phyloP scores from a whole-genome alignment of 257 asterid species.

The Solanum lycopersicoides region DNA sequence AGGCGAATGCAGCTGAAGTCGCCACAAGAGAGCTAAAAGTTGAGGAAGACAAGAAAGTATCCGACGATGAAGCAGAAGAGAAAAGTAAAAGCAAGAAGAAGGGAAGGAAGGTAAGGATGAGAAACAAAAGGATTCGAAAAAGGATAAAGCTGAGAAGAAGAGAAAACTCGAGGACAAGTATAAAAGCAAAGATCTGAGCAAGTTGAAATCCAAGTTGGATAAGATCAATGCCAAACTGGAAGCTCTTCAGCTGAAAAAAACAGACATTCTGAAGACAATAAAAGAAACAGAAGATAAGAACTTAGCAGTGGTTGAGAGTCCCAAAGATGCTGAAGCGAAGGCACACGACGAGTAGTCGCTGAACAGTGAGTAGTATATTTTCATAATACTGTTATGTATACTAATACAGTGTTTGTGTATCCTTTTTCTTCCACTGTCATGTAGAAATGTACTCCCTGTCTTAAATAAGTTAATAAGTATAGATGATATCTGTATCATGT shows the following conservation, averaged over 20 bases:
- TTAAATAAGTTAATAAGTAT: not conserved
- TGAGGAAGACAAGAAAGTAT: constrained; percentile 13
- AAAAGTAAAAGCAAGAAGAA: not conserved
- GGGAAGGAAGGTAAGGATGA: constrained; percentile 14
- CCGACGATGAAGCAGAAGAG: constrained; percentile 10
- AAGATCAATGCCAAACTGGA: constrained; percentile 38
- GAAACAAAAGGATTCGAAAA: constrained; percentile 28
- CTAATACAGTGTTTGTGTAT: not conserved
- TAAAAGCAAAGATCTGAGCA: constrained; percentile 20
- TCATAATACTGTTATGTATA: not conserved
- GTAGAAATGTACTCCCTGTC: not conserved
- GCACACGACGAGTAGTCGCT: not conserved
- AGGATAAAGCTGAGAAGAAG: constrained; percentile 47
- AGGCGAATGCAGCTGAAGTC: not conserved
- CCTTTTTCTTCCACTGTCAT: not conserved
- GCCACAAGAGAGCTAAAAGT: constrained; percentile 30
- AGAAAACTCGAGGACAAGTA: constrained; percentile 29
- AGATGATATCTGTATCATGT: not conserved
- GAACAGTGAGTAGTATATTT: not conserved
- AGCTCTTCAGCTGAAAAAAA: constrained; percentile 34
- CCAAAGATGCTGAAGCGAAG: constrained; percentile 15
- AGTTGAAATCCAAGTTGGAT: constrained; percentile 47
- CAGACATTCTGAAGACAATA: constrained; percentile 40
- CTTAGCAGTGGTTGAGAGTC: constrained; percentile 5
- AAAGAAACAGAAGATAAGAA: constrained; percentile 39